These are phyloP conservation scores for Vicia faba DNA, from an alignment of 306 rosid genomes.

Conservation along the genomic window DNA sequence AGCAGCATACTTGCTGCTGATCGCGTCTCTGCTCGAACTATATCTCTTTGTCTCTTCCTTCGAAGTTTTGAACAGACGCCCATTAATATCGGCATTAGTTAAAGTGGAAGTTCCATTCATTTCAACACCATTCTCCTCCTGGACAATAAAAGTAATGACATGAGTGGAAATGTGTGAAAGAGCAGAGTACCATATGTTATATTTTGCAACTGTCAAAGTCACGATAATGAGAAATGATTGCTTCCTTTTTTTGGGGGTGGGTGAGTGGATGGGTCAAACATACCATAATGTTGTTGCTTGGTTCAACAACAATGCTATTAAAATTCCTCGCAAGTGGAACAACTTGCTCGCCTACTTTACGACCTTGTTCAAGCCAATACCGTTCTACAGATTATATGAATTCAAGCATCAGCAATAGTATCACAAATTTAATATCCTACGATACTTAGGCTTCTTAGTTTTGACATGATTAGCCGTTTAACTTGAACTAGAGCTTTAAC, in stretches of 20 bases:
- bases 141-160: slow-evolving; percentile 33
- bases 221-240: slow-evolving; percentile 3
- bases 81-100: slow-evolving; percentile 41
- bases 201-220: slow-evolving; percentile 27
- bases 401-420: slow-evolving; percentile 6
- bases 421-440: slow-evolving; percentile 25
- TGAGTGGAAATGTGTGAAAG: slow-evolving; percentile 26
- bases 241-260: background rate
- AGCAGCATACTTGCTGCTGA: slow-evolving; percentile 80
- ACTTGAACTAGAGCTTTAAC: slow-evolving; percentile 13
- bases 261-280: slow-evolving; percentile 16
- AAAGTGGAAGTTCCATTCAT: slow-evolving; percentile 53
- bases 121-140: slow-evolving; percentile 71
- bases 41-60: slow-evolving; percentile 70
- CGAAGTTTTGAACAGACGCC: slow-evolving; percentile 47
- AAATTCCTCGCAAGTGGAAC: slow-evolving; percentile 90
- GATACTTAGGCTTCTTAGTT: slow-evolving; percentile 5
- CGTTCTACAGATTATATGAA: slow-evolving; percentile 62
- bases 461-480: slow-evolving; percentile 8
- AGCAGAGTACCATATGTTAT: background rate
- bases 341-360: slow-evolving; percentile 86
- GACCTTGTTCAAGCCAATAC: slow-evolving; percentile 87
- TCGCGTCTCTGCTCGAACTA: slow-evolving; percentile 77
- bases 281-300: slow-evolving; percentile 63
- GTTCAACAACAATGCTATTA: slow-evolving; percentile 61